Conservation (phyloP, 306 rosid species). For the Rubus idaeus region DNA sequence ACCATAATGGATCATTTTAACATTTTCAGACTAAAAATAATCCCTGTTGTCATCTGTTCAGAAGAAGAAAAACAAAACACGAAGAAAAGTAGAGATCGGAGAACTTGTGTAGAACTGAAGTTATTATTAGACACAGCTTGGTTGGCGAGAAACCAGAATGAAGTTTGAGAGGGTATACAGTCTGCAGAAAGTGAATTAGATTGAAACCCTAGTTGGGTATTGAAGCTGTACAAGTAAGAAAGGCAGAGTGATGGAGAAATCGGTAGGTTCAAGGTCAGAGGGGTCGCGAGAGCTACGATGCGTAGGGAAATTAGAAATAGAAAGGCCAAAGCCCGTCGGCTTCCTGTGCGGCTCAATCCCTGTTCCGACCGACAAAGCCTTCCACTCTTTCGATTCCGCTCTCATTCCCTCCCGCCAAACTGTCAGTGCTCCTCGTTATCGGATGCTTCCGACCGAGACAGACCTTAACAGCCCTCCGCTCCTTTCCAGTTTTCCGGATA, state of each 20-base stretch:
- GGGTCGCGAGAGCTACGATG: slow-evolving; percentile 72
- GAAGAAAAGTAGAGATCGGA: too few relatives aligned
- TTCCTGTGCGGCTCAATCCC: slow-evolving; percentile 95
- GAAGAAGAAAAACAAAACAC: too few relatives aligned
- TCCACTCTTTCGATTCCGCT: slow-evolving; percentile 68
- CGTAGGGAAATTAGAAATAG: slow-evolving; percentile 78
- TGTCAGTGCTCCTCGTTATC: slow-evolving; percentile 81
- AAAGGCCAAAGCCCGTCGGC: slow-evolving; percentile 74
- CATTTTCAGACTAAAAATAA: too few relatives aligned
- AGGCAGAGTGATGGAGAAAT: slow-evolving; percentile 44
- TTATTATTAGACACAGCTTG: too few relatives aligned
- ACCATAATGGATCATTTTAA: too few relatives aligned
- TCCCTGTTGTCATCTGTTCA: too few relatives aligned
- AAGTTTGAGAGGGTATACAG: too few relatives aligned
- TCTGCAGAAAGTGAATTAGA: too few relatives aligned
- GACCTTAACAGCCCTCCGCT: slow-evolving; percentile 84
- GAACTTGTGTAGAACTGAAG: too few relatives aligned
- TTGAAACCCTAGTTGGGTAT: too few relatives aligned
- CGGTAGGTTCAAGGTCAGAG: background rate
- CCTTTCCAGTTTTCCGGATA: slow-evolving; percentile 51
- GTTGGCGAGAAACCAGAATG: too few relatives aligned
- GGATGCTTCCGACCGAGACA: slow-evolving; percentile 90
- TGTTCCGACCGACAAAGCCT: slow-evolving; percentile 87
- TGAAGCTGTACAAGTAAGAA: too few relatives aligned
- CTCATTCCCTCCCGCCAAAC: slow-evolving; percentile 70